Evolutionary conservation across 495 filamentous ascomycete genomes (phyloP).

Genomic region (Aspergillus conjunctus): DNA sequence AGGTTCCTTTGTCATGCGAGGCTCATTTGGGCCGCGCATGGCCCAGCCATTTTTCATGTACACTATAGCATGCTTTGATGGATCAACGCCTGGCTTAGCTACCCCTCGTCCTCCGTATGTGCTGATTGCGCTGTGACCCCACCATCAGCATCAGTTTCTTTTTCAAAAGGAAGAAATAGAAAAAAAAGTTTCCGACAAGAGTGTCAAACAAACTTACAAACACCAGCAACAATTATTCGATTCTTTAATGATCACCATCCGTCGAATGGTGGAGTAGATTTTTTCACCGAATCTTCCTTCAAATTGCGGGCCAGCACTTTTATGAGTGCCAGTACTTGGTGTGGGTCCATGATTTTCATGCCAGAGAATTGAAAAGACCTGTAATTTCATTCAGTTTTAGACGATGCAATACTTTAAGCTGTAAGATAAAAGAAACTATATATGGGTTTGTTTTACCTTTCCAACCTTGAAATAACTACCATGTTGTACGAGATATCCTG

Average conservation of each 20-base stretch:
- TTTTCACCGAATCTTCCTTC: slow-evolving; percentile 28
- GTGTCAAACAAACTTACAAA: slow-evolving; percentile 26
- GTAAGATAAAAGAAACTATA: background rate
- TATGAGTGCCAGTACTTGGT: slow-evolving; percentile 19
- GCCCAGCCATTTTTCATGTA: slow-evolving; percentile 32
- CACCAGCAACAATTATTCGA: slow-evolving; percentile 32
- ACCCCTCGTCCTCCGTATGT: slow-evolving; percentile 42
- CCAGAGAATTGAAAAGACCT: slow-evolving; percentile 41
- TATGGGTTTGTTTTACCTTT: slow-evolving; percentile 10
- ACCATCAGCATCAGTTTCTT: background rate
- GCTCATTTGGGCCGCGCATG: slow-evolving; percentile 17
- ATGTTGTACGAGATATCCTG: slow-evolving; percentile 7
- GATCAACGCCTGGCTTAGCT: slow-evolving; percentile 33
- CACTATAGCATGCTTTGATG: slow-evolving; percentile 41
- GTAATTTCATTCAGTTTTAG: too few species aligned
- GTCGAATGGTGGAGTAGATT: slow-evolving; percentile 35
- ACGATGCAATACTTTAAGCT: too few species aligned
- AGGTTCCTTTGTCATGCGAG: slow-evolving; percentile 35
- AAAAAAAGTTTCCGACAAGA: background rate
- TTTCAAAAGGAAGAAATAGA: background rate
- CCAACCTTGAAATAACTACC: background rate
- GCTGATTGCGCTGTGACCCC: slow-evolving; percentile 30
- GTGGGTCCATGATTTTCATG: slow-evolving; percentile 28
- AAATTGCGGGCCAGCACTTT: slow-evolving; percentile 8
- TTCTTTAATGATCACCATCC: slow-evolving; percentile 37